Conservation (phyloP, 2,329 filamentous ascomycete genomes). For the Verticillium dahliae region DNA sequence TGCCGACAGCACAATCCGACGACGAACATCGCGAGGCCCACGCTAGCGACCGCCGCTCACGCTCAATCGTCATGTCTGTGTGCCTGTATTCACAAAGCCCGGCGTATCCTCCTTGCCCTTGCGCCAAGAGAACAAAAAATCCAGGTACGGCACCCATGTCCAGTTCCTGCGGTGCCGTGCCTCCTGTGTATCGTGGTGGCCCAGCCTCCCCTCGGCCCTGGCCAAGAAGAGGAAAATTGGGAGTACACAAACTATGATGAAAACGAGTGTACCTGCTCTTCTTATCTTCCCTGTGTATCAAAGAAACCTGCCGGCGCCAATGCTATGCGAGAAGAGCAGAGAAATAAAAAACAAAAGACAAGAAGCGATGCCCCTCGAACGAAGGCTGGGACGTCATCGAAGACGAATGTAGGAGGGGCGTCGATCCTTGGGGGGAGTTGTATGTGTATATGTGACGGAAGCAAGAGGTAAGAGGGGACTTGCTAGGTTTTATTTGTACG, state of each 20-base stretch:
- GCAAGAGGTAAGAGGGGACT: neutral
- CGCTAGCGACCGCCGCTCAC: neutral
- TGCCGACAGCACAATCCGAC: neutral
- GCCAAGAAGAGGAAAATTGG: too few species aligned
- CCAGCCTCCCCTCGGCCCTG: neutral
- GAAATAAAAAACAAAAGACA: neutral
- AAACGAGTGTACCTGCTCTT: neutral
- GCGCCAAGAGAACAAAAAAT: neutral
- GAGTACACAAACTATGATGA: neutral
- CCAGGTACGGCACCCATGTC: neutral
- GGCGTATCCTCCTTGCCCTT: neutral
- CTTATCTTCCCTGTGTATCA: neutral
- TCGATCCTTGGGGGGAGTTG: neutral
- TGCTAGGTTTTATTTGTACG: neutral
- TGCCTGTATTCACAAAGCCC: neutral
- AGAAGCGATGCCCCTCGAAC: neutral
- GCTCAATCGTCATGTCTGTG: neutral
- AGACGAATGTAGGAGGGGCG: neutral
- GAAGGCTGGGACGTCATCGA: too few species aligned
- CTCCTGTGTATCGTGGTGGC: neutral
- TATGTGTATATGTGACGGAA: neutral
- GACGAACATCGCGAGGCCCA: neutral
- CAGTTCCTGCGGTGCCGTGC: neutral
- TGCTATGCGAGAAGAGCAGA: slow-evolving; percentile 8
- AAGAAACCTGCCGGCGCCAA: slow-evolving; percentile 4